Evolutionary conservation across 495 filamentous ascomycete species (phyloP).

Genomic region (Amniculicola lignicola): DNA sequence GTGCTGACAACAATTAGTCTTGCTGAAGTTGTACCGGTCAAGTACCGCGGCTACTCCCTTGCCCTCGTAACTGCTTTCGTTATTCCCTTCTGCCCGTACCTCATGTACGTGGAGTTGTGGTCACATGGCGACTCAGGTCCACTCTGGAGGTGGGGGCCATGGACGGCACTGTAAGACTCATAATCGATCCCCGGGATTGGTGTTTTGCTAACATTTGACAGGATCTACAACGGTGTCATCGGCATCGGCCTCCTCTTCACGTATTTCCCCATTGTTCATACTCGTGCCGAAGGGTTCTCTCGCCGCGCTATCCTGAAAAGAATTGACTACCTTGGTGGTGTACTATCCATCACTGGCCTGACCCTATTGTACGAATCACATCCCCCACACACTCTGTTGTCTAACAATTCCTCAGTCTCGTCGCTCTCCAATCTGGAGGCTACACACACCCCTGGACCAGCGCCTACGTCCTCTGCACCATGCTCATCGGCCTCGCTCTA

Average conservation of each 20-base stretch:
- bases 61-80: slow-evolving; percentile 35
- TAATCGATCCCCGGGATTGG: background rate
- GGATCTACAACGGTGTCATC: slow-evolving; percentile 34
- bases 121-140: background rate
- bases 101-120: slow-evolving; percentile 34
- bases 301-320: slow-evolving; percentile 25
- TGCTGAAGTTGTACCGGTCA: slow-evolving; percentile 37
- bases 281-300: slow-evolving; percentile 33
- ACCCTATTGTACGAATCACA: slow-evolving; percentile 26
- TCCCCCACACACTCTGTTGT: background rate
- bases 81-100: slow-evolving; percentile 36
- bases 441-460: slow-evolving; percentile 70
- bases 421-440: slow-evolving; percentile 47
- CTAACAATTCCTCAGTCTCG: slow-evolving; percentile 20
- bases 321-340: slow-evolving; percentile 35
- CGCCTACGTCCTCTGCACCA: slow-evolving; percentile 68
- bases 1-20: slow-evolving; percentile 14
- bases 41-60: slow-evolving; percentile 34
- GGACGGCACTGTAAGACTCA: slow-evolving; percentile 31
- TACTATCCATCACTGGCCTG: slow-evolving; percentile 35
- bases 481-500: slow-evolving; percentile 67
- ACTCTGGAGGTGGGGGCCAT: slow-evolving; percentile 36
- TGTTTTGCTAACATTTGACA: slow-evolving; percentile 2
- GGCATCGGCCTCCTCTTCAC: slow-evolving; percentile 29
- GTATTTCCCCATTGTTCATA: slow-evolving; percentile 35